phyloP scores from a whole-genome alignment of 495 filamentous ascomycete species.

The Daldinia grandis region DNA sequence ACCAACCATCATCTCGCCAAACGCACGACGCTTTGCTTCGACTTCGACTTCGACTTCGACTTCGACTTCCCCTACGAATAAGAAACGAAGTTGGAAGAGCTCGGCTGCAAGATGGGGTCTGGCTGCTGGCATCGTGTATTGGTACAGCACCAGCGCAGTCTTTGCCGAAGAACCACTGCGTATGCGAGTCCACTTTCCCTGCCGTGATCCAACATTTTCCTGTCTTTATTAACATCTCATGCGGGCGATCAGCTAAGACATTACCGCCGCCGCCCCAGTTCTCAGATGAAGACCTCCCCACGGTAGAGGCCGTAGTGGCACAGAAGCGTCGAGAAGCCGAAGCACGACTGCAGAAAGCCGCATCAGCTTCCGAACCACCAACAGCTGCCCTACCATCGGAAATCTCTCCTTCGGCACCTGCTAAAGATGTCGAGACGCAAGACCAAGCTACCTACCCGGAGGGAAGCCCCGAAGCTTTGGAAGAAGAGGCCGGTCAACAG shows the following conservation, averaged over 20 bases:
- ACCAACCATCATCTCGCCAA: constrained; percentile 39
- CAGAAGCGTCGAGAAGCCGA: constrained; percentile 58
- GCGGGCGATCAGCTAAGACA: constrained; percentile 39
- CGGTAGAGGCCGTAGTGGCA: constrained; percentile 60
- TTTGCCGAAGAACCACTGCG: constrained; percentile 86
- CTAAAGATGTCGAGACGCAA: constrained; percentile 28
- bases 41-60: too few species aligned
- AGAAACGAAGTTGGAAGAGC: constrained; percentile 85
- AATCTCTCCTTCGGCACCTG: constrained; percentile 35
- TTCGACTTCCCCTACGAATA: constrained; percentile 70
- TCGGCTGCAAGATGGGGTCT: constrained; percentile 75
- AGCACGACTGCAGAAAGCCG: constrained; percentile 36
- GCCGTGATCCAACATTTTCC: not conserved
- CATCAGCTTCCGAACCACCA: constrained; percentile 37
- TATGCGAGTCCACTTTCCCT: constrained; percentile 53
- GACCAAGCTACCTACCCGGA: constrained; percentile 35
- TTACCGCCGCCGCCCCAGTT: constrained; percentile 51
- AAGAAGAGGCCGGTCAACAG: constrained; percentile 82
- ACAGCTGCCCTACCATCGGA: constrained; percentile 33
- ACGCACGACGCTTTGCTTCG: constrained; percentile 72
- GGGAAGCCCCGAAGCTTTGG: constrained; percentile 64
- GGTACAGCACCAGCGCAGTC: constrained; percentile 85
- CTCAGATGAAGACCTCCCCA: constrained; percentile 57
- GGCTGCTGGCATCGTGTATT: constrained; percentile 83
- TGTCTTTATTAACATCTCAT: not conserved